phyloP scores from a whole-genome alignment of 495 filamentous ascomycete genomes.

The Chaetomium tenue region DNA sequence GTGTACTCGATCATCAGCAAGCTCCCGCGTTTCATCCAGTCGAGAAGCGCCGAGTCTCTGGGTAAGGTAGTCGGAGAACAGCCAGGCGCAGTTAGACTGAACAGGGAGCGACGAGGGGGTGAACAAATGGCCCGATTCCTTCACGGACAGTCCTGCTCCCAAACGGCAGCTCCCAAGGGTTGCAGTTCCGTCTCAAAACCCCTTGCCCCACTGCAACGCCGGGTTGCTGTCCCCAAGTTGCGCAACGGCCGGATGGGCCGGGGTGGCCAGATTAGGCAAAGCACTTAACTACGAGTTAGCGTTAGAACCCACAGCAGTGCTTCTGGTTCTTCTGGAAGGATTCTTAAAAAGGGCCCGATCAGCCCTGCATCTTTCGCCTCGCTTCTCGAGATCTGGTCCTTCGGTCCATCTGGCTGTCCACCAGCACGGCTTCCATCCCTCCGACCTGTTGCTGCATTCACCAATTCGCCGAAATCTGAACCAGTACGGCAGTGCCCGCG shows the following conservation, averaged over 20 bases:
- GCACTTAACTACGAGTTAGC: not conserved
- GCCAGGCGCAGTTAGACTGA: not conserved
- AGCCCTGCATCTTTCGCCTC: constrained; percentile 13
- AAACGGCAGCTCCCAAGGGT: not conserved
- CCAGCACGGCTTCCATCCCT: not conserved
- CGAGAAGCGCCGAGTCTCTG: too few species aligned
- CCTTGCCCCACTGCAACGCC: constrained; percentile 2
- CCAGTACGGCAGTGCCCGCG: not conserved
- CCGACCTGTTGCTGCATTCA: not conserved
- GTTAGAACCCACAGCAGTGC: constrained; percentile 4
- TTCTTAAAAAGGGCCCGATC: constrained; percentile 17
- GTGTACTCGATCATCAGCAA: too few species aligned
- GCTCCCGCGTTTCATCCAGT: not conserved
- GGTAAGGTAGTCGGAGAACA: not conserved
- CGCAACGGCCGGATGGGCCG: constrained; percentile 18
- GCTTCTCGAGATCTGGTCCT: constrained; percentile 8
- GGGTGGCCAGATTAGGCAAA: constrained; percentile 15
- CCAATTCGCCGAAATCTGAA: not conserved
- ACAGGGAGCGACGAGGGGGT: not conserved
- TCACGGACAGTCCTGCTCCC: not conserved
- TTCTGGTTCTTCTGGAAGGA: constrained; percentile 17
- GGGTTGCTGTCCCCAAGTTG: too few species aligned
- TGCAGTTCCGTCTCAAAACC: constrained; percentile 7
- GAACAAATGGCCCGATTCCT: constrained; percentile 16
- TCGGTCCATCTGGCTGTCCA: not conserved